Evolutionary conservation across 768 basidiomycete species (phyloP), one percentile per base, ranked within the genome.

Genomic region (Termitomyces sp.): DNA sequence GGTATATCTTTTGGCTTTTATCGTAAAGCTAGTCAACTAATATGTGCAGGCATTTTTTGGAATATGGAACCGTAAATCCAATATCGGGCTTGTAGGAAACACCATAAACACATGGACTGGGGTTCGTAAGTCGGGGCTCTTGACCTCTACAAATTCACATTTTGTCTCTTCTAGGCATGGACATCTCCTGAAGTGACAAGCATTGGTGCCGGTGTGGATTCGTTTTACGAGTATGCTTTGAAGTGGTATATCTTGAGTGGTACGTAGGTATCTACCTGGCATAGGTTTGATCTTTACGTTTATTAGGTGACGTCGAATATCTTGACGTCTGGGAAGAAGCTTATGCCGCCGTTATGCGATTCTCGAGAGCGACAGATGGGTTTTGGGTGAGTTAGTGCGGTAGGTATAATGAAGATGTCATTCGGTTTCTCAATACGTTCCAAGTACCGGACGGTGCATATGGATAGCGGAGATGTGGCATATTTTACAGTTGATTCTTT

Each of bases 131-230:
- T 55, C 13, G 18, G 24, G 20, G 18, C 46, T 22, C 33, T 28
- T 20, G n/a, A 18, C 13, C 35, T 58, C 52, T 8, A 57, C 24
- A 35, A 30, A 40, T 33, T 38, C 38, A 43, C 30, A 36, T 47
- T 48, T 30, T 36, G 10, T 59, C 6, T 46, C 14, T 24, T 36
- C 30, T 67, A 89, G 91, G 69, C 74, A 36, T 97, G 94, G 94
- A 81, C 79, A 14, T 71, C 76, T 49, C 92, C 94, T 18, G 87
- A 92, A 60, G 72, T 87, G 7, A 86, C 85, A 28, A 83, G 88
- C 1, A 90, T 95, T 33, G 96, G 96, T 26, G 97, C 97, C 6
- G 97, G 97, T 0, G 86, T 97, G 44, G 97, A 98, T 69, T 94
- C 91, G 3, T 97, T 96, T 69, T 94, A 90, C 67, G 97, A 99